These are phyloP conservation scores for Beta macrorhiza DNA, from an alignment of 179 eudicot species.

Conservation along the genomic window DNA sequence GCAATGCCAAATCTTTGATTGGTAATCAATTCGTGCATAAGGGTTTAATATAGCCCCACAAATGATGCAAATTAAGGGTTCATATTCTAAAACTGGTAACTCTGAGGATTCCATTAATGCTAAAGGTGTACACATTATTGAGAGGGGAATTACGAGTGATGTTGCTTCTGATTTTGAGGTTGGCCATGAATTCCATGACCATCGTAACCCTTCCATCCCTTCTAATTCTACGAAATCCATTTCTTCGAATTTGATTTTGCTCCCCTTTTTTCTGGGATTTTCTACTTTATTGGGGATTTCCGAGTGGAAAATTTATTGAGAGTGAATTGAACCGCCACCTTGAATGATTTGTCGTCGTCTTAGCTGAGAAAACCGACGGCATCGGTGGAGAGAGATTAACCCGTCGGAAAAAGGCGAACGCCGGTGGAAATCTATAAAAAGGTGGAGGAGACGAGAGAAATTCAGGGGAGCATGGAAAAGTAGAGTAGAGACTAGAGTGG, in stretches of 20 bases:
- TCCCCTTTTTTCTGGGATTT: background rate
- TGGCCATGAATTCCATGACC: constrained; percentile 99
- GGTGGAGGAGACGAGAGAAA: too few relatives aligned
- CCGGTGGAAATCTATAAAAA: background rate
- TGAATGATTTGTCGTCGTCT: background rate
- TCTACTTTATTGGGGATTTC: background rate
- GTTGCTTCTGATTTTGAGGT: constrained; percentile 48
- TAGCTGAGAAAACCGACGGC: background rate
- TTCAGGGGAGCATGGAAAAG: background rate
- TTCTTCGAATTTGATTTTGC: constrained; percentile 6
- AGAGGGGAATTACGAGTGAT: constrained; percentile 65
- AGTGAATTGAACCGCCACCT: background rate
- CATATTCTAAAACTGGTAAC: constrained; percentile 73
- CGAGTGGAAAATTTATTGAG: background rate
- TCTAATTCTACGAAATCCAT: constrained; percentile 83
- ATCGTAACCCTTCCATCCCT: constrained; percentile 84
- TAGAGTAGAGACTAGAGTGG: too few relatives aligned
- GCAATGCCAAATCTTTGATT: constrained; percentile 78
- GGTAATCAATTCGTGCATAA: constrained; percentile 91
- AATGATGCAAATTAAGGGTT: constrained; percentile 59
- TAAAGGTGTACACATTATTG: constrained; percentile 70
- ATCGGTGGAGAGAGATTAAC: background rate
- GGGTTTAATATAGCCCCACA: constrained; percentile 86
- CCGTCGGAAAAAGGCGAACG: background rate
- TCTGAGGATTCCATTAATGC: constrained; percentile 59